Evolutionary conservation across 2,329 filamentous ascomycete genomes (phyloP), one percentile per base, ranked within the genome.

Genomic region (Madurella mycetomatis): DNA sequence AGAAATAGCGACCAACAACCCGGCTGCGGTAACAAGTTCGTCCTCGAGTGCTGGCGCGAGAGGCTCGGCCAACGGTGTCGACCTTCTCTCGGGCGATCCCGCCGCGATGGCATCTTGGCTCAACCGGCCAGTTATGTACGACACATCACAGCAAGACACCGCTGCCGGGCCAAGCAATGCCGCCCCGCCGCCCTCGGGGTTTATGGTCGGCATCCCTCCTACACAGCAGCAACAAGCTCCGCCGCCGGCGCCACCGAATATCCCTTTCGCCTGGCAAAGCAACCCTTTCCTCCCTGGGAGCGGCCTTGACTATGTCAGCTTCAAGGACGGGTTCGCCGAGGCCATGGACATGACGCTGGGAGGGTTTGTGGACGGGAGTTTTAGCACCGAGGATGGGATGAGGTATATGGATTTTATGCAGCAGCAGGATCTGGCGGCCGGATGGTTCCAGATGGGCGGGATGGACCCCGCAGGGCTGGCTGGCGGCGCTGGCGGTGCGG

Each of bases 1-100:
- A 39, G 80, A 83, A 60, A 75, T 82, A 34, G 79, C 79, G n/a
- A 77, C 75, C 34, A 73, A 75, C 47, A 72, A 75, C 42, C 66
- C 66, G 5, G 60, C 66, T 30, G 55, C 62, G 2, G 30, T 48
- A n/a, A 59, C 59, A 34, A 61, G 55, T 32, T 49, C 58, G 25
- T 58, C 55, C 43, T 46, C 43, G 44, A 45, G 30, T 18, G 16
- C 41, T 16, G 34, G 13, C 2, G 47, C 9, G 11, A 4, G 11
- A 3, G 11, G 34, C 4, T 9, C 34, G 11, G 13, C 56, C 30
- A 41, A 32, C 30, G 16, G 4, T 37, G 13, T 42, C 41, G 41
- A 55, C 31, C 32, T 57, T 18, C 47, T 49, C 47, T 41, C 39
- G 16, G 30, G 40, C 25, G 31, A 54, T 44, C 41, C 37, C 34